phyloP scores from a whole-genome alignment of 805 yeast genomes.

The Wickerhamomyces subpelliculosus region DNA sequence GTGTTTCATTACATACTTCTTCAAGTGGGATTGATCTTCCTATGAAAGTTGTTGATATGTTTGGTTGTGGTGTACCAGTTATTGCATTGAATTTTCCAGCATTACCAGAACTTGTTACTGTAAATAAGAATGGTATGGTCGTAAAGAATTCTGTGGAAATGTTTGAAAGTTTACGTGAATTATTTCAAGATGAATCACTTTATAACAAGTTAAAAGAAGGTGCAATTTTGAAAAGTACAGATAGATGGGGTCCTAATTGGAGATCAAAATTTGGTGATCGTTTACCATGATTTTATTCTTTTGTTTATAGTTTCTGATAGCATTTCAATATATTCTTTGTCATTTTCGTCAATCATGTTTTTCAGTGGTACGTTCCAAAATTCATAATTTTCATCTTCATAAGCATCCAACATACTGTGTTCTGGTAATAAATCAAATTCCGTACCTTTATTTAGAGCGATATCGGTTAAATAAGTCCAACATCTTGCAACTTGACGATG shows the following conservation, averaged over 20 bases:
- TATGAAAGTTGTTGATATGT: constrained; percentile 94
- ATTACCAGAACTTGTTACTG: constrained; percentile 66
- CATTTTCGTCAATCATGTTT: constrained; percentile 26
- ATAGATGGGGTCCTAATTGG: constrained; percentile 81
- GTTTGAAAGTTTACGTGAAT: constrained; percentile 31
- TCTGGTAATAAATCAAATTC: constrained; percentile 49
- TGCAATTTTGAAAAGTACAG: constrained; percentile 62
- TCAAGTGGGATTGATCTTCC: constrained; percentile 94
- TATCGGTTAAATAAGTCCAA: constrained; percentile 35
- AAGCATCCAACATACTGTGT: constrained; percentile 35
- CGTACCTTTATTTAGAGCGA: constrained; percentile 10
- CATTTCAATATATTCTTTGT: constrained; percentile 23
- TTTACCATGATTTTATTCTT: constrained; percentile 7
- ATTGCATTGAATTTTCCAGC: constrained; percentile 73
- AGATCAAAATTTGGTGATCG: constrained; percentile 20
- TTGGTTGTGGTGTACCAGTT: constrained; percentile 94
- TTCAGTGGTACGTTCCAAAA: constrained; percentile 39
- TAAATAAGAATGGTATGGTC: constrained; percentile 62
- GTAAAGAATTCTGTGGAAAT: constrained; percentile 40
- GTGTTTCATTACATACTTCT: constrained; percentile 84
- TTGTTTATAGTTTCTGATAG: constrained; percentile 2
- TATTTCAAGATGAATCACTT: constrained; percentile 27
- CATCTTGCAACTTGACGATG: constrained; percentile 53
- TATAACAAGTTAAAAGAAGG: constrained; percentile 48
- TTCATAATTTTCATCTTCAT: constrained; percentile 36